Conservation (phyloP, 2,329 filamentous ascomycete genomes). For the Aureobasidium pullulans region DNA sequence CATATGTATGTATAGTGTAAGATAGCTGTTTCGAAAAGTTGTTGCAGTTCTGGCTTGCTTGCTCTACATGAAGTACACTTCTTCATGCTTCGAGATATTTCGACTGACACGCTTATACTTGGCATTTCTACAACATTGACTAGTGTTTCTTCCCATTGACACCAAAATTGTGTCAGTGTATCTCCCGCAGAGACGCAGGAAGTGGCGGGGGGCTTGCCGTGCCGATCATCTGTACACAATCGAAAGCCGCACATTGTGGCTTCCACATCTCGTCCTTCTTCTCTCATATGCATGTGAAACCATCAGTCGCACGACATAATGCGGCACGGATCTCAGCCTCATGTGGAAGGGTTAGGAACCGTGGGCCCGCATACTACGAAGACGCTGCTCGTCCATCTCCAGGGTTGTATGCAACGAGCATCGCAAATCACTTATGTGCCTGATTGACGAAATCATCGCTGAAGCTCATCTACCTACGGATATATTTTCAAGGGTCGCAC, state of each 20-base stretch:
- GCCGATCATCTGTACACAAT: background rate
- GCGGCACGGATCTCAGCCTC: background rate
- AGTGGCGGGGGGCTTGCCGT: background rate
- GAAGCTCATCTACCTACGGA: no score
- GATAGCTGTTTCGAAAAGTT: background rate
- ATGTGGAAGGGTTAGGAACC: background rate
- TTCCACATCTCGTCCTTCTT: background rate
- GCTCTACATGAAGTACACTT: background rate
- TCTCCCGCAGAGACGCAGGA: background rate
- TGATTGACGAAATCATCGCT: no score
- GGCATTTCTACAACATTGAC: no score
- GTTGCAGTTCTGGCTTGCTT: background rate
- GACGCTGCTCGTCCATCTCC: no score
- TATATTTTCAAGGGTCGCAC: background rate
- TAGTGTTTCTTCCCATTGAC: background rate
- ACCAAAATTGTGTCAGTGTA: background rate
- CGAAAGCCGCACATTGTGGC: background rate
- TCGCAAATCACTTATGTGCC: no score
- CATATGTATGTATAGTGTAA: conserved; percentile 3
- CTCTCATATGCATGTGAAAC: background rate
- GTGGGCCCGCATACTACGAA: background rate
- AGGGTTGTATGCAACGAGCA: no score
- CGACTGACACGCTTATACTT: no score
- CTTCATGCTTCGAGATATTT: no score
- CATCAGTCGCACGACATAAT: background rate